A percentile compares a stretch with the other conserved stretches of the same genome.
Conservation (phyloP, 1,139 yeast genomes). For the Yamadazyma spencermartinsiae region DNA sequence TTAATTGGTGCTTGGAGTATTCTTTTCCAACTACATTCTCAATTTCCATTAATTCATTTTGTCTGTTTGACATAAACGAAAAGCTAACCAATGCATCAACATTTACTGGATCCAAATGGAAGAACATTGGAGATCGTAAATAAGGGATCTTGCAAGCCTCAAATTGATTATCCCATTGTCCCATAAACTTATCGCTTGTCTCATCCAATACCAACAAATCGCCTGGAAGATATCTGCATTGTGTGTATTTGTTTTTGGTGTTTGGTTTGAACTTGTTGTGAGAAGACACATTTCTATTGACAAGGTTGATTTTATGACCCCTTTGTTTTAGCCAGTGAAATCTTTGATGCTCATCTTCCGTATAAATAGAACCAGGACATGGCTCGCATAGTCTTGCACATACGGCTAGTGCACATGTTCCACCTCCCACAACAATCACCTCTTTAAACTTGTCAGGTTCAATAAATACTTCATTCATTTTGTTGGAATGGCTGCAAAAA, state of each 20-base stretch:
- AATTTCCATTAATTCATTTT: slow-evolving; percentile 42
- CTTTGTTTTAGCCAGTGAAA: slow-evolving; percentile 41
- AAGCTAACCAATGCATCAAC: slow-evolving; percentile 46
- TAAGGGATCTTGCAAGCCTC: slow-evolving; percentile 43
- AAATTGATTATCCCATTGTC: slow-evolving; percentile 49
- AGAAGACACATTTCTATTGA: slow-evolving; percentile 12
- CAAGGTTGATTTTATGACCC: slow-evolving; percentile 27
- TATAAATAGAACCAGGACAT: slow-evolving; percentile 38
- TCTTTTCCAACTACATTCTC: slow-evolving; percentile 49
- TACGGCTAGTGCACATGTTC: slow-evolving; percentile 41
- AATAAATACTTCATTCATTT: neutral
- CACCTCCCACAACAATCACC: slow-evolving; percentile 40
- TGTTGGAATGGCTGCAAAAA: slow-evolving; percentile 6
- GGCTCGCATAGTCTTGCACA: slow-evolving; percentile 39
- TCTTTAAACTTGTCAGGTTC: slow-evolving; percentile 27
- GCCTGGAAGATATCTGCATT: slow-evolving; percentile 20
- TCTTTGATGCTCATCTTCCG: slow-evolving; percentile 45
- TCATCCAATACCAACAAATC: slow-evolving; percentile 38
- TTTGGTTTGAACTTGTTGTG: slow-evolving; percentile 13
- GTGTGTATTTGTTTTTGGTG: slow-evolving; percentile 13
- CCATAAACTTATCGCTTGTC: slow-evolving; percentile 30
- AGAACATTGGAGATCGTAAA: slow-evolving; percentile 52
- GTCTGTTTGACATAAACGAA: slow-evolving; percentile 34
- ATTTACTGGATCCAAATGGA: slow-evolving; percentile 49
- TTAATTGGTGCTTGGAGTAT: slow-evolving; percentile 44